Evolutionary conservation across 2,329 filamentous ascomycete species (phyloP).

Genomic region (Fusarium sp.): DNA sequence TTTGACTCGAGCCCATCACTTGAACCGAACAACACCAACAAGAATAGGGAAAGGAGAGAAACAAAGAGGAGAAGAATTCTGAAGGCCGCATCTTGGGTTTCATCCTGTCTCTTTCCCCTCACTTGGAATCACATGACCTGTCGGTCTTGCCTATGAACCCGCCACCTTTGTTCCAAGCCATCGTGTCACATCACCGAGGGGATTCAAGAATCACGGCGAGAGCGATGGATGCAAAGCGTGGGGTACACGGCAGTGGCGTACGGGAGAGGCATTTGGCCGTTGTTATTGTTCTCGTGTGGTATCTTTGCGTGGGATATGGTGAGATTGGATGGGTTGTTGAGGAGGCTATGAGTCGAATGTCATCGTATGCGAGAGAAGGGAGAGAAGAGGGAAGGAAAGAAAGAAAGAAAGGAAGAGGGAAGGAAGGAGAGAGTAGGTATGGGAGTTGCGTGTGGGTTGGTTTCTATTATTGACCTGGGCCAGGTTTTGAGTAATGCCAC

Average conservation of each 20-base stretch:
- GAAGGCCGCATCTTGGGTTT: conserved; percentile 41
- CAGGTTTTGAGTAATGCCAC: conserved; percentile 39
- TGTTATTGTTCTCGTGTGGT: conserved; percentile 23
- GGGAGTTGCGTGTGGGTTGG: neutral
- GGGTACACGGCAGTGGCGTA: conserved; percentile 21
- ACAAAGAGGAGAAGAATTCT: conserved; percentile 28
- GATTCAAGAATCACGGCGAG: conserved; percentile 39
- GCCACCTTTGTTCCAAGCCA: conserved; percentile 37
- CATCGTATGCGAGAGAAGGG: neutral
- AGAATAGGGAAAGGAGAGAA: conserved; percentile 15
- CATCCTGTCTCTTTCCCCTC: conserved; percentile 52
- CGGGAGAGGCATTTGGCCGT: conserved; percentile 7
- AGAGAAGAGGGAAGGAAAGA: neutral
- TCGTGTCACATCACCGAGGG: conserved; percentile 48
- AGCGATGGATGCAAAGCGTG: conserved; percentile 32
- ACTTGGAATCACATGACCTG: conserved; percentile 51
- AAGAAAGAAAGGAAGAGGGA: neutral
- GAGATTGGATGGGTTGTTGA: conserved; percentile 16
- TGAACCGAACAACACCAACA: conserved; percentile 17
- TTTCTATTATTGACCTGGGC: conserved; percentile 18
- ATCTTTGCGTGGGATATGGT: conserved; percentile 22
- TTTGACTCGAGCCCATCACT: conserved; percentile 3
- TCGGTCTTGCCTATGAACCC: conserved; percentile 39
- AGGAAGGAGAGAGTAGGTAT: neutral
- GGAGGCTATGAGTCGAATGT: neutral